phyloP scores from a whole-genome alignment of 176 grass and related monocot genomes.

The Oryza meridionalis region DNA sequence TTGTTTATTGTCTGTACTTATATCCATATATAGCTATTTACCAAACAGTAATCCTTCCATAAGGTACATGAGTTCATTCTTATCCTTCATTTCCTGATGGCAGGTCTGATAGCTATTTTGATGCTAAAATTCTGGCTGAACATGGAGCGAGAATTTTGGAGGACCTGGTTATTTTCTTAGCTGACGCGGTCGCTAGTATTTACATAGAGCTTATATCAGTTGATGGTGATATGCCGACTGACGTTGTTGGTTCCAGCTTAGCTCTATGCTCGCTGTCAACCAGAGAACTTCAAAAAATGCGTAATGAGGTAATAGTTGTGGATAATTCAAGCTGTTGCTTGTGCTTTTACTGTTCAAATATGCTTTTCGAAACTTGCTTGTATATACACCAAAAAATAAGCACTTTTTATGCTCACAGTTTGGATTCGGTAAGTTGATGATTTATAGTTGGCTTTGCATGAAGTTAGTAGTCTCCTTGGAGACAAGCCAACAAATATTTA shows the following conservation, averaged over 20 bases:
- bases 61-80: conserved; percentile 26
- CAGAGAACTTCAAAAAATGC: conserved; percentile 81
- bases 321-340: neutral
- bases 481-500: neutral
- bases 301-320: conserved; percentile 77
- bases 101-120: conserved; percentile 71
- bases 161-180: conserved; percentile 88
- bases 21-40: neutral
- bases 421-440: neutral
- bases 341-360: neutral
- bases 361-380: neutral
- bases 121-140: conserved; percentile 65
- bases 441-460: neutral
- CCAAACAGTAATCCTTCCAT: conserved; percentile 7
- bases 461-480: neutral
- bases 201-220: conserved; percentile 93
- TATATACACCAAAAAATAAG: neutral
- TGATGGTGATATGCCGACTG: conserved; percentile 71
- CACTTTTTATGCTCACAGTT: neutral
- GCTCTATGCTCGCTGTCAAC: conserved; percentile 82
- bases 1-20: neutral
- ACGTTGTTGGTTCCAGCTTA: conserved; percentile 66
- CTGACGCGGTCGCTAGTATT: conserved; percentile 79
- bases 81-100: conserved; percentile 31
- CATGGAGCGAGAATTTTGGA: conserved; percentile 78